A percentile compares a stretch with the other conserved stretches of the same genome.
Conservation (phyloP, 2,329 filamentous ascomycete species). For the Scopulariopsis brevicaulis region DNA sequence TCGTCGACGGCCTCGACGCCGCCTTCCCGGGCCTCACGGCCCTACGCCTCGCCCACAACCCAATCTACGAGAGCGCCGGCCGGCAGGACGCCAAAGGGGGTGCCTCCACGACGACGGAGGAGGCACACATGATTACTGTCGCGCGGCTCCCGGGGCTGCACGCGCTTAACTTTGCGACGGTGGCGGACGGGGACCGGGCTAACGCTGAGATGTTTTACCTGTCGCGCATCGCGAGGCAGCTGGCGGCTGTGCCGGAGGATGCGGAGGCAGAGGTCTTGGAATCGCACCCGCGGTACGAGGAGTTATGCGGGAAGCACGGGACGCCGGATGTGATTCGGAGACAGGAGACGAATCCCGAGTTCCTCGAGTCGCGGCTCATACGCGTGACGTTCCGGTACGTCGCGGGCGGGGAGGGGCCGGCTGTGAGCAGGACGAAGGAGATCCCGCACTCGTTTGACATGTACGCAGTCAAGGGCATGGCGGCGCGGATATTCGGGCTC, state of each 20-base stretch:
- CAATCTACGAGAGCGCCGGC: conserved; percentile 54
- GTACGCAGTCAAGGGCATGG: conserved; percentile 71
- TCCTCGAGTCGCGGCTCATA: conserved; percentile 69
- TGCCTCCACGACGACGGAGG: conserved; percentile 47
- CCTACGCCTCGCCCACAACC: conserved; percentile 77
- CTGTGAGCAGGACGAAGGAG: conserved; percentile 22
- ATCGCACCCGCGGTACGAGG: conserved; percentile 59
- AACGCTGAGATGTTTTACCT: conserved; percentile 95
- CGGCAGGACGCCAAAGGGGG: conserved; percentile 14
- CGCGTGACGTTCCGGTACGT: conserved; percentile 41
- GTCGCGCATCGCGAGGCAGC: conserved; percentile 66
- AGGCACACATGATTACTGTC: conserved; percentile 81
- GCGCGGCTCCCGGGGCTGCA: conserved; percentile 59
- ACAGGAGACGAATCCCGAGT: conserved; percentile 57
- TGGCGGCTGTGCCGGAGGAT: conserved; percentile 46
- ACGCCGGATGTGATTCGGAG: conserved; percentile 52
- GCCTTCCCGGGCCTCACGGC: conserved; percentile 64
- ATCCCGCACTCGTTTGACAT: conserved; percentile 71
- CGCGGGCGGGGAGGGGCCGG: conserved; percentile 5
- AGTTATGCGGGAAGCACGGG: conserved; percentile 68
- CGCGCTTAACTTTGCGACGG: conserved; percentile 60
- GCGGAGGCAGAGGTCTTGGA: conserved; percentile 43
- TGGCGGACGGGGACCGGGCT: conserved; percentile 62
- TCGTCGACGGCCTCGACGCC: conserved; percentile 56
- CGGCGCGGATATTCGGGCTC: conserved; percentile 57